phyloP scores from a whole-genome alignment of 352 stramenopile species.

The Pythium insidiosum region DNA sequence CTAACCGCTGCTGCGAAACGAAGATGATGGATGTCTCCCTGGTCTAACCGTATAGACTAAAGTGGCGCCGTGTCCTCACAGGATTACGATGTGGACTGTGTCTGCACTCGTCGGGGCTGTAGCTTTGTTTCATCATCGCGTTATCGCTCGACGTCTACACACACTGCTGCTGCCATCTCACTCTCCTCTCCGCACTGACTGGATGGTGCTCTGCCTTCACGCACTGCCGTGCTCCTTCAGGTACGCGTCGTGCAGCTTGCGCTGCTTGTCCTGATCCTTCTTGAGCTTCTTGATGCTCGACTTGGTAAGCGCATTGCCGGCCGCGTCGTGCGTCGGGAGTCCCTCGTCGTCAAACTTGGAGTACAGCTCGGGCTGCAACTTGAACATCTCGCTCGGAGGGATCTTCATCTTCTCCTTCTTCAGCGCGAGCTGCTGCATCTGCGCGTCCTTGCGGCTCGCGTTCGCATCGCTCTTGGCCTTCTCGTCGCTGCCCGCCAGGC shows the following conservation, averaged over 20 bases:
- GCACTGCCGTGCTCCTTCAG: conserved; percentile 20
- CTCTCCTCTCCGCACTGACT: no score
- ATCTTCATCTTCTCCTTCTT: conserved; percentile 93
- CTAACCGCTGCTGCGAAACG: no score
- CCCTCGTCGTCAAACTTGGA: conserved; percentile 62
- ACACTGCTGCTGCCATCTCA: conserved; percentile 17
- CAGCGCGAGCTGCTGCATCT: conserved; percentile 74
- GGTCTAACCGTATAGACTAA: no score
- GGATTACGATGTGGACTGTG: no score
- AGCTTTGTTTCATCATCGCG: conserved; percentile 18
- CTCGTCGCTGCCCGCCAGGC: conserved; percentile 25
- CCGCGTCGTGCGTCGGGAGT: conserved; percentile 66
- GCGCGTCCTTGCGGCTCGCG: conserved; percentile 75
- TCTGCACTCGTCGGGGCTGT: no score
- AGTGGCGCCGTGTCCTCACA: no score
- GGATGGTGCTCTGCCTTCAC: conserved; percentile 12
- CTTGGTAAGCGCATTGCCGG: conserved; percentile 60
- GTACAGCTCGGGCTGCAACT: conserved; percentile 57
- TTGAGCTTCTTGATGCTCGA: conserved; percentile 82
- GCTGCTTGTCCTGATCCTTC: conserved; percentile 86
- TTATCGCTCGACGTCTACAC: conserved; percentile 24
- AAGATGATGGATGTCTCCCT: no score
- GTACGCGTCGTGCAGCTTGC: conserved; percentile 74
- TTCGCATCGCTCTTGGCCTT: conserved; percentile 38
- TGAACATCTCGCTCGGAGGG: conserved; percentile 77